Evolutionary conservation across 345 rosid genomes (phyloP).

Genomic region (Odontarrhena argentea): DNA sequence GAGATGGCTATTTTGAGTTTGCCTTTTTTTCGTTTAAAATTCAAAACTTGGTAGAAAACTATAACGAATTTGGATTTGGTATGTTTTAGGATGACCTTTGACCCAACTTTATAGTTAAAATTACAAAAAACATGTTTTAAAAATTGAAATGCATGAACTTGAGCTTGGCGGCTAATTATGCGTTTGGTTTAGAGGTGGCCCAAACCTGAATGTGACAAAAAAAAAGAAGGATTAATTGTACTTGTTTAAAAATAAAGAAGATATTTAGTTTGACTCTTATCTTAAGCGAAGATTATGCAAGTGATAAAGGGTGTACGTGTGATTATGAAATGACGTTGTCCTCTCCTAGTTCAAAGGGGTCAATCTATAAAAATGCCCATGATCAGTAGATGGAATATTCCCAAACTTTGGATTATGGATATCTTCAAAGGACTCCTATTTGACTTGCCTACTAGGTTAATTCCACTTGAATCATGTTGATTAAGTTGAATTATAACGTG

Average conservation of each 20-base stretch:
- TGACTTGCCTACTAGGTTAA: conserved; percentile 29
- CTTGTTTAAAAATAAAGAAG: conserved; percentile 2
- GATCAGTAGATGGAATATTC: conserved; percentile 22
- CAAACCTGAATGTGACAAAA: not conserved
- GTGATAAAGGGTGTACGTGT: not conserved
- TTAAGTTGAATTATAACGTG: conserved; percentile 22
- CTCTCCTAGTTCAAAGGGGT: conserved; percentile 34
- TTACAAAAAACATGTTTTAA: conserved; percentile 19
- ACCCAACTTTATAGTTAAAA: conserved; percentile 8
- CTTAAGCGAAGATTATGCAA: not conserved
- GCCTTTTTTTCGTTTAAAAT: conserved; percentile 5
- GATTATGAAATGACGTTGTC: conserved; percentile 17
- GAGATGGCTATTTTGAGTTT: conserved; percentile 16
- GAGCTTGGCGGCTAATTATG: conserved; percentile 28
- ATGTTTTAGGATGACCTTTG: conserved; percentile 32
- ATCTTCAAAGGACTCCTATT: conserved; percentile 35
- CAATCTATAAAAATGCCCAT: conserved; percentile 25
- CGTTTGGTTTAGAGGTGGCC: conserved; percentile 20
- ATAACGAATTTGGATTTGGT: conserved; percentile 5
- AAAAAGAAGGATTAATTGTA: conserved; percentile 4
- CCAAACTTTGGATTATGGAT: conserved; percentile 22
- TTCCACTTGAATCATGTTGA: conserved; percentile 19
- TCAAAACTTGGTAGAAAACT: conserved; percentile 8
- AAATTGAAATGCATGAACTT: conserved; percentile 38
- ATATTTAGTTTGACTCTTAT: conserved; percentile 23